Percentiles rank a stretch among this genome's conserved stretches.
Conservation (phyloP, 208 protist genomes). For the Herpetomonas samuelpessoai region DNA sequence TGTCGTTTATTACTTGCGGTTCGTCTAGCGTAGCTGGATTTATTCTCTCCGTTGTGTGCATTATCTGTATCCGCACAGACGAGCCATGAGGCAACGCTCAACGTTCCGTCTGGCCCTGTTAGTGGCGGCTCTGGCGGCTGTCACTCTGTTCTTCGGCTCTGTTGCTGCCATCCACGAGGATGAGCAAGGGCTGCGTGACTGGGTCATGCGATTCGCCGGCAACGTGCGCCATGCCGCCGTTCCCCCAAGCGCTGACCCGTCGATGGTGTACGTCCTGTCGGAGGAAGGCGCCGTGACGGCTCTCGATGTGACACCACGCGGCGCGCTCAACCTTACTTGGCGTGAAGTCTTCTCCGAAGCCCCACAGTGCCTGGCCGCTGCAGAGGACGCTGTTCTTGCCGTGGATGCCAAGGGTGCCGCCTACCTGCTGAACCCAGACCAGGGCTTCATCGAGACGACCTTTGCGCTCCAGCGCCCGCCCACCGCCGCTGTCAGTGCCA, state of each 20-base stretch:
- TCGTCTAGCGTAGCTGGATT: neutral
- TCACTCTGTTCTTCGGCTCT: conserved; percentile 6
- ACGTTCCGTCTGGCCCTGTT: neutral
- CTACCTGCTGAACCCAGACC: conserved; percentile 42
- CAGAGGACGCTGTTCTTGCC: conserved; percentile 26
- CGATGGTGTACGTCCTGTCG: conserved; percentile 50
- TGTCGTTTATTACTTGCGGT: neutral
- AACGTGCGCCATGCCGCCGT: conserved; percentile 64
- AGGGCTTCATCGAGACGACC: conserved; percentile 53
- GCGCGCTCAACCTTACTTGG: conserved; percentile 52
- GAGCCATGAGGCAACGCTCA: no score
- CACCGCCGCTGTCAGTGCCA: neutral
- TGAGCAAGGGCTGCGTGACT: conserved; percentile 83
- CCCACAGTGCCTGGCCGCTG: conserved; percentile 52
- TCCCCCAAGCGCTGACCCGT: conserved; percentile 21
- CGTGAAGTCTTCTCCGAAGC: conserved; percentile 40
- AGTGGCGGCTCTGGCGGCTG: neutral
- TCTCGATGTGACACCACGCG: conserved; percentile 23
- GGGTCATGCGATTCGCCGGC: conserved; percentile 70
- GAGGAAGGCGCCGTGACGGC: conserved; percentile 71
- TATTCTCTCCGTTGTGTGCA: neutral
- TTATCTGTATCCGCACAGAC: neutral
- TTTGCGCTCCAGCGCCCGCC: conserved; percentile 21
- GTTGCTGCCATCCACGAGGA: conserved; percentile 78
- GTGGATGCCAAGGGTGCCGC: conserved; percentile 42